Evolutionary conservation across 345 rosid genomes (phyloP).

Genomic region (Populus ilicifolia): DNA sequence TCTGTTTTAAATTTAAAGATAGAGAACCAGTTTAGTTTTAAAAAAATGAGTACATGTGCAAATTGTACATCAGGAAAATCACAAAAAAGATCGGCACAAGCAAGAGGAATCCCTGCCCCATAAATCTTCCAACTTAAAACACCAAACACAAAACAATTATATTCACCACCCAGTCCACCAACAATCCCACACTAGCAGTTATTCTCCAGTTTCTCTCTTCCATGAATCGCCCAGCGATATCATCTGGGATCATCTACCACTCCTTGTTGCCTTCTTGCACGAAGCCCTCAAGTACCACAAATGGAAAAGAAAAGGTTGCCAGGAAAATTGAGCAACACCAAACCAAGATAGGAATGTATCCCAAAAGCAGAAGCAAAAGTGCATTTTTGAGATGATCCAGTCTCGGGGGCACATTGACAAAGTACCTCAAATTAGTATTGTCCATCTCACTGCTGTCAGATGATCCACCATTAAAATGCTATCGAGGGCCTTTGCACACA

Average conservation of each 20-base stretch:
- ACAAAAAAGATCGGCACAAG: background rate
- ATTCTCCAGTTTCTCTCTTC: conserved; percentile 13
- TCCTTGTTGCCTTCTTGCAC: conserved; percentile 32
- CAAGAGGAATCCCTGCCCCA: background rate
- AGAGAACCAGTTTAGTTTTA: background rate
- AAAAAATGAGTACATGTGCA: background rate
- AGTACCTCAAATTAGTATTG: conserved; percentile 38
- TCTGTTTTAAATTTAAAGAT: background rate
- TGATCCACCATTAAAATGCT: conserved; percentile 46
- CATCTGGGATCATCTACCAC: conserved; percentile 28
- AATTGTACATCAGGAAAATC: background rate
- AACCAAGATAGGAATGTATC: conserved; percentile 50
- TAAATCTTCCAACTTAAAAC: conserved; percentile 1
- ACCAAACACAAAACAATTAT: background rate
- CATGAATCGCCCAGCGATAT: conserved; percentile 22
- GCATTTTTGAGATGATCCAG: conserved; percentile 35
- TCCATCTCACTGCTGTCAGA: conserved; percentile 59
- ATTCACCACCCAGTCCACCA: conserved; percentile 4
- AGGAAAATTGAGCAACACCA: conserved; percentile 38
- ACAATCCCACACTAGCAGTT: background rate
- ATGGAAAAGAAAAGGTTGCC: conserved; percentile 27
- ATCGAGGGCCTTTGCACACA: conserved; percentile 35
- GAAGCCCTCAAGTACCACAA: conserved; percentile 40
- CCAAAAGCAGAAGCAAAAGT: conserved; percentile 31
- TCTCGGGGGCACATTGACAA: conserved; percentile 54